Percentiles rank a stretch among this genome's conserved stretches.
Conservation (phyloP, 306 rosid species). For the Cucurbita moschata region DNA sequence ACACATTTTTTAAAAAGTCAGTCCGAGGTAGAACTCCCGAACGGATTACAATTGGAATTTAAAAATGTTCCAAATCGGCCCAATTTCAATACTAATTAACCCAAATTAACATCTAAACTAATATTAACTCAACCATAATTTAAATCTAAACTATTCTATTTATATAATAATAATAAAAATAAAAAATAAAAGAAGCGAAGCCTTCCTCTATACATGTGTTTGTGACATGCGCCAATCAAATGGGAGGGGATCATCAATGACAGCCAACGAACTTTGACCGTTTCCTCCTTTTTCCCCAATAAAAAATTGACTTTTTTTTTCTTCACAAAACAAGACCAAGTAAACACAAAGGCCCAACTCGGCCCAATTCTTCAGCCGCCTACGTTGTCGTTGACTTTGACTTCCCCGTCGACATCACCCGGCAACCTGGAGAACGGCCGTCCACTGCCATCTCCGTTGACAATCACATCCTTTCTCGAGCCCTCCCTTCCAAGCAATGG, state of each 20-base stretch:
- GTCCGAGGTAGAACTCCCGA: too few species aligned
- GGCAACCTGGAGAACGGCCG: conserved; percentile 5
- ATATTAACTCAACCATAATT: too few species aligned
- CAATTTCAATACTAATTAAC: too few species aligned
- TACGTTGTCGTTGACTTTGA: neutral
- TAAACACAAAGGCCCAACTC: neutral
- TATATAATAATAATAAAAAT: neutral
- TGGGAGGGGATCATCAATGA: neutral
- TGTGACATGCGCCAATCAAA: neutral
- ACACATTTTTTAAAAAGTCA: too few species aligned
- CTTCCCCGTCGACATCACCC: neutral
- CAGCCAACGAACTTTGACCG: neutral
- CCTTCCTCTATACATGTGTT: neutral
- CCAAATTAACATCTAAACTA: too few species aligned
- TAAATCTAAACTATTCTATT: too few species aligned
- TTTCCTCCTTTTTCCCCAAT: neutral
- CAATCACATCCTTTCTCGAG: neutral
- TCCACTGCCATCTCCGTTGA: neutral
- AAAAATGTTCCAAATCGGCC: too few species aligned
- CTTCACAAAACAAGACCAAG: neutral
- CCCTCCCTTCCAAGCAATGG: neutral
- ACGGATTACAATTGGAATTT: too few species aligned
- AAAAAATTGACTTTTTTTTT: neutral
- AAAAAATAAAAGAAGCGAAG: neutral
- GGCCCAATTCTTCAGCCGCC: neutral